Evolutionary conservation across 768 basidiomycete species (phyloP), one percentile per base, ranked within the genome.

Genomic region (Pulveroboletus sp.): DNA sequence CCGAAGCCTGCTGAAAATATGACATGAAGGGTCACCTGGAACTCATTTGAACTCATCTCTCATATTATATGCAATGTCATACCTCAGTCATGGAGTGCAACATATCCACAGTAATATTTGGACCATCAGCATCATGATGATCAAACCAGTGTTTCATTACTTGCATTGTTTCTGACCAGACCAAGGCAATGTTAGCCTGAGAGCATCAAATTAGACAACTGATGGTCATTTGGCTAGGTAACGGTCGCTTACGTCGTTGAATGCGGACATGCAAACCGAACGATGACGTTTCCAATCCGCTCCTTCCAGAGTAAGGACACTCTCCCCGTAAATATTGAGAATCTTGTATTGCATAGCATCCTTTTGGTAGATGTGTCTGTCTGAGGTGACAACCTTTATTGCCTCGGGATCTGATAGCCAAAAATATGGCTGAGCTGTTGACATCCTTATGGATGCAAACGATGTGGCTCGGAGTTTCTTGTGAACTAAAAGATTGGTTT

Each of bases 201-300:
- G 2, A 26, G 10, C 5, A 30, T 1, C 31, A 24, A 1, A 22
- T 59, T 22, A 49, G 41, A 35, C 27, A 12, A 29, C 45, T 8
- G 9, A 22, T 0, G 24, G 1, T 9, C 26, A 19, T 39, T 19
- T 13, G 22, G 17, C 12, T 10, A 16, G 16, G 23, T 27, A 39
- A n/a, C 17, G 10, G 20, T 10, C 13, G 36, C 60, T 39, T 47
- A 65, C 78, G 63, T 79, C 78, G 39, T 71, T 76, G 59, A 79
- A 79, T 1, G 77, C 78, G 10, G 74, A 71, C 44, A 73, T 76
- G 19, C 74, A 64, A 1, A 76, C 64, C 9, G 60, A 60, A 31
- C 75, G 67, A 51, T 78, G 76, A 3, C 75, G 65, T 41, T 73
- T 73, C 77, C 77, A 80, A n/a, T 73, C 71, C 0, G 69, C 44